Evolutionary conservation across 202 grass and related monocot species (phyloP), one percentile per base, ranked within the genome.

Genomic region (Carex sylvatica): DNA sequence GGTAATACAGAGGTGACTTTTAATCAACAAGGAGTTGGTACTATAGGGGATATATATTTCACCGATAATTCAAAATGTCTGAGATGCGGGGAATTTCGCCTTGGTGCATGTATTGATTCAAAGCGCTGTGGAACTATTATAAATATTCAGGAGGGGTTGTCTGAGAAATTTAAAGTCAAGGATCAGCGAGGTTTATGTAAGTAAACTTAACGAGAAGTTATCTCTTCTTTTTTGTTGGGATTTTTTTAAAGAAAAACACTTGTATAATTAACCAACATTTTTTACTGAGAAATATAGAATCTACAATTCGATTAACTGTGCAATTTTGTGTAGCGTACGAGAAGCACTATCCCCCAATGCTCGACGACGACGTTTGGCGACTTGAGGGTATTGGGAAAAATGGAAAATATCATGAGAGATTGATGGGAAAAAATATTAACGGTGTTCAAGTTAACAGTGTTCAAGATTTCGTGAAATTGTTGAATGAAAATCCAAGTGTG

Each of bases 131-230:
- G 86, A 86, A 85, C 91, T 82, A 89, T 76, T 24, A 83, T 93
- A 77, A 91, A 83, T 81, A 86, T 98, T 59, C 87, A 85, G 44
- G 92, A 95, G 67, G 90, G 88, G 7, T 90, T 90, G 75, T 91
- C 90, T 77, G 91, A 95, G 73, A 91, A 92, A 86, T 98, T 98
- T 82, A 81, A 71, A 2, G 95, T 98, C 76, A 98, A 95, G 74
- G 92, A 98, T 88, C 95, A 91, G 61, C 88, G 95, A 86, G 95
- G 95, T 55, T 84, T 89, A 95, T 91, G 95, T 98, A 90, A 16
- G 92, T 88, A 40, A 61, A 42, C 60, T 31, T 15, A 18, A 9
- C 10, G 24, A 44, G 23, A 61, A 82, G 35, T 81, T 84, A 7
- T 40, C 38, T 40, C 38, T 84, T 2, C 74, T 80, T 61, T 18